Evolutionary conservation across 495 filamentous ascomycete genomes (phyloP).

Genomic region (Physcia stellaris): DNA sequence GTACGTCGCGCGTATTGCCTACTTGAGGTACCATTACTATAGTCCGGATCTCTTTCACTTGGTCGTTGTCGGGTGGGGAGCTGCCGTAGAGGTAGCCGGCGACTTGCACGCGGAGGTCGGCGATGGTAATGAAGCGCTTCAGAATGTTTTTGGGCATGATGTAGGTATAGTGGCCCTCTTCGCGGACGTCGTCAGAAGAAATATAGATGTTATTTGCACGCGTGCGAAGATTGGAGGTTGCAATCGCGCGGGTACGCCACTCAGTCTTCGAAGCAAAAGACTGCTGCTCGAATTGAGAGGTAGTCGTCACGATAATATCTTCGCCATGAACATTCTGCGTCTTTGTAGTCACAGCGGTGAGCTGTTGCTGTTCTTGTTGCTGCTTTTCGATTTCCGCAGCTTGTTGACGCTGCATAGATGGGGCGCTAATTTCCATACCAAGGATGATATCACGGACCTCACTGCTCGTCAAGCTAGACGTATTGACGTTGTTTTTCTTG

Average conservation of each 20-base stretch:
- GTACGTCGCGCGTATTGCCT: conserved; percentile 81
- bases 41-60: conserved; percentile 90
- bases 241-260: conserved; percentile 94
- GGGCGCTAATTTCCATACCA: conserved; percentile 98
- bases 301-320: conserved; percentile 96
- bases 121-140: conserved; percentile 96
- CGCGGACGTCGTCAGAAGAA: conserved; percentile 77
- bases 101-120: conserved; percentile 92
- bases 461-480: conserved; percentile 85
- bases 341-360: conserved; percentile 95
- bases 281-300: conserved; percentile 91
- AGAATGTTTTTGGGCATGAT: conserved; percentile 99
- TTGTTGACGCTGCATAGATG: conserved; percentile 96
- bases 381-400: conserved; percentile 99
- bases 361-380: conserved; percentile 88
- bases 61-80: conserved; percentile 84
- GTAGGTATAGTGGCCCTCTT: conserved; percentile 62
- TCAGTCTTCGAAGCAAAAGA: conserved; percentile 98
- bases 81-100: conserved; percentile 91
- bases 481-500: conserved; percentile 99
- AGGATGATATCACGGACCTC: conserved; percentile 98
- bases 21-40: conserved; percentile 98
- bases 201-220: conserved; percentile 98
- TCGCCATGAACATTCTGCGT: conserved; percentile 97
- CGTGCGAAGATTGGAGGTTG: conserved; percentile 89